Conservation (phyloP, 495 filamentous ascomycete species). For the Amniculicola lignicola region DNA sequence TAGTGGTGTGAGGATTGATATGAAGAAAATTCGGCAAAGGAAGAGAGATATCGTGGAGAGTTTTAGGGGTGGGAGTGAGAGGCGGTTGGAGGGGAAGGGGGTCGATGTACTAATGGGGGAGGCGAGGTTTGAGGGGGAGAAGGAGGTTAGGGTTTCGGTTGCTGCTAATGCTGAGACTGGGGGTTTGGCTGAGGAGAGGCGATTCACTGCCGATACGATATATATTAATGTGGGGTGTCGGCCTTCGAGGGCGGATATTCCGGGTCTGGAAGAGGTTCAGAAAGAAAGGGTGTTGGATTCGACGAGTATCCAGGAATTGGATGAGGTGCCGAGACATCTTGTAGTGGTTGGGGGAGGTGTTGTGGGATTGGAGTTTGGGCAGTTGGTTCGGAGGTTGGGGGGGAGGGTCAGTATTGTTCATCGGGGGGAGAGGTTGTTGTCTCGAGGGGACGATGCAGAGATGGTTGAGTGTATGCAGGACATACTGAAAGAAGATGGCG, state of each 20-base stretch:
- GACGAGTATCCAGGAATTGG: slow-evolving; percentile 48
- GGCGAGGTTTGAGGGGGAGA: slow-evolving; percentile 42
- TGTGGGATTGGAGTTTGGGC: slow-evolving; percentile 53
- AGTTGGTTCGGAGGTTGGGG: slow-evolving; percentile 49
- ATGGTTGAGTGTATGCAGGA: slow-evolving; percentile 39
- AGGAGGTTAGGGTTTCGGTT: slow-evolving; percentile 39
- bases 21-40: slow-evolving; percentile 49
- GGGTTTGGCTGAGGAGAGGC: slow-evolving; percentile 29
- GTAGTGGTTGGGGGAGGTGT: slow-evolving; percentile 52
- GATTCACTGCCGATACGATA: slow-evolving; percentile 42
- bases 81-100: slow-evolving; percentile 39
- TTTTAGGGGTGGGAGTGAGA: slow-evolving; percentile 49
- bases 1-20: slow-evolving; percentile 41
- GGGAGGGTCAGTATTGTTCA: slow-evolving; percentile 49
- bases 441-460: slow-evolving; percentile 45
- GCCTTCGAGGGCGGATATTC: slow-evolving; percentile 40
- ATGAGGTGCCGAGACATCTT: slow-evolving; percentile 47
- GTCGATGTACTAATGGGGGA: slow-evolving; percentile 50
- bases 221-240: slow-evolving; percentile 50
- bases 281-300: slow-evolving; percentile 45
- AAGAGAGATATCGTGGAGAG: slow-evolving; percentile 53
- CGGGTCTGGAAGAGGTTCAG: slow-evolving; percentile 40
- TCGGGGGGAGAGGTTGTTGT: slow-evolving; percentile 43
- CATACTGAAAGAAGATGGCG: slow-evolving; percentile 46
- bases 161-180: too few relatives aligned